These are phyloP conservation scores for Eucalyptus cloeziana DNA, from an alignment of 345 rosid species.

Conservation along the genomic window DNA sequence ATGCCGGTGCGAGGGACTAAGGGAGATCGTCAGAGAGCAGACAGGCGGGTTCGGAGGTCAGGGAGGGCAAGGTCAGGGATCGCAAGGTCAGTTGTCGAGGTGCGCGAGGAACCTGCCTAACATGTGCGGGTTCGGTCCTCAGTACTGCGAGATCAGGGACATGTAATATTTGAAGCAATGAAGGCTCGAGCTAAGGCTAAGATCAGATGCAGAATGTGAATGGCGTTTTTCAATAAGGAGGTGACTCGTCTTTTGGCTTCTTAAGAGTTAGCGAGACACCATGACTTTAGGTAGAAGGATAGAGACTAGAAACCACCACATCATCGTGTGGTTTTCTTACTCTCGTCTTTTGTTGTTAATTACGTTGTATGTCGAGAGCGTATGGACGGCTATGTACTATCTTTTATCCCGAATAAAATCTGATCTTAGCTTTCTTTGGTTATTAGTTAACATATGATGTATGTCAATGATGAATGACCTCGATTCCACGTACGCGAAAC, in stretches of 20 bases:
- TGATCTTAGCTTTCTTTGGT: neutral
- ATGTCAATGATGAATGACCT: neutral
- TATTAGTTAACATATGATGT: neutral
- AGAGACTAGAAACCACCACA: neutral
- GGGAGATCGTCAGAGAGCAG: neutral
- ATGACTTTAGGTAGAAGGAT: neutral
- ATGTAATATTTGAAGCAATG: neutral
- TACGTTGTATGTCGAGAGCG: neutral
- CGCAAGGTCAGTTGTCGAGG: neutral
- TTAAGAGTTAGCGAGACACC: neutral
- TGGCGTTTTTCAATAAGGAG: neutral
- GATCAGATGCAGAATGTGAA: neutral
- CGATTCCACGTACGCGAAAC: neutral
- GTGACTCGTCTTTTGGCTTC: neutral
- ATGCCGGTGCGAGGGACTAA: conserved; percentile 17
- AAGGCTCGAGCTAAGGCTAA: neutral
- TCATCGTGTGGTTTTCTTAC: neutral
- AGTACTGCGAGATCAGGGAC: neutral
- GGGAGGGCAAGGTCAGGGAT: neutral
- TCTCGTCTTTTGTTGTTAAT: neutral
- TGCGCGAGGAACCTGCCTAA: neutral
- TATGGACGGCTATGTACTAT: neutral
- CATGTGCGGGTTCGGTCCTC: neutral
- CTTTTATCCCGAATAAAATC: neutral
- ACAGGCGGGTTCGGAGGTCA: neutral